Conservation (phyloP, 805 yeast species). For the Saccharomycopsis selenospora region DNA sequence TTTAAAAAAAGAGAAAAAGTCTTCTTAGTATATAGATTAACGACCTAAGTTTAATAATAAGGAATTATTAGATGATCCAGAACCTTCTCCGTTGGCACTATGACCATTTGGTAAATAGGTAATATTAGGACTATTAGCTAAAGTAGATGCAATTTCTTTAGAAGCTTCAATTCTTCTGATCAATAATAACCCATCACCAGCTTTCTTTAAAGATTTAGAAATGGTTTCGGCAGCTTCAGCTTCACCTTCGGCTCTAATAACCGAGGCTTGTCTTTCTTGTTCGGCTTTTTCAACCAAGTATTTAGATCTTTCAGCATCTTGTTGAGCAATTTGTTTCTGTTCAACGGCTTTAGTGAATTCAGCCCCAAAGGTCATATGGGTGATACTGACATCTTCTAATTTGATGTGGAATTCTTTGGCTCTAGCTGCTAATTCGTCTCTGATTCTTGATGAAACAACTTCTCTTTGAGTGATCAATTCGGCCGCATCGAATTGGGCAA, state of each 20-base stretch:
- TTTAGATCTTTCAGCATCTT: constrained; percentile 96
- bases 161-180: constrained; percentile 96
- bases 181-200: constrained; percentile 91
- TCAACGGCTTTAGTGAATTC: constrained; percentile 98
- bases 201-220: constrained; percentile 84
- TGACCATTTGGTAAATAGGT: constrained; percentile 67
- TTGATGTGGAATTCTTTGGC: constrained; percentile 85
- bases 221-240: constrained; percentile 97
- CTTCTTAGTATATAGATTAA: constrained; percentile 2
- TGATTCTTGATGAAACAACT: constrained; percentile 80
- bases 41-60: constrained; percentile 20
- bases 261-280: constrained; percentile 91
- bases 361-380: constrained; percentile 94
- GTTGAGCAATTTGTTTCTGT: constrained; percentile 98
- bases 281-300: constrained; percentile 92
- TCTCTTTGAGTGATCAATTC: constrained; percentile 97
- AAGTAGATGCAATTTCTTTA: constrained; percentile 85
- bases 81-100: constrained; percentile 6
- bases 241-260: constrained; percentile 98
- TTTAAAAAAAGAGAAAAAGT: background rate
- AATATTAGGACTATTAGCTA: constrained; percentile 76
- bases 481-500: constrained; percentile 93
- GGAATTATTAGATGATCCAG: constrained; percentile 6
- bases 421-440: constrained; percentile 75
- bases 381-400: constrained; percentile 93